Evolutionary conservation across 2,329 filamentous ascomycete genomes (phyloP).

Genomic region (Phyllosticta paracitricarpa): DNA sequence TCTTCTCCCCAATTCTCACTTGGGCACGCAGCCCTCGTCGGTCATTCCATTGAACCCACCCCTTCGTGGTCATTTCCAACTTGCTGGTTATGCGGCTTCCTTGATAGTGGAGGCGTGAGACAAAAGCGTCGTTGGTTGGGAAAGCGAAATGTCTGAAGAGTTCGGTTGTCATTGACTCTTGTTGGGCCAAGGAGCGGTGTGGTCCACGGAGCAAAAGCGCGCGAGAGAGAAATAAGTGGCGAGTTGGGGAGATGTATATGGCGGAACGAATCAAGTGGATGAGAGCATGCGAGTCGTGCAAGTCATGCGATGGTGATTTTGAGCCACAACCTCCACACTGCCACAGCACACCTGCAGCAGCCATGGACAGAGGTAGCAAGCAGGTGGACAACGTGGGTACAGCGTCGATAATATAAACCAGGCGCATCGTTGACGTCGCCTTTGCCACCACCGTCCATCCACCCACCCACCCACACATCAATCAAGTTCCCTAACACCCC

Average conservation of each 20-base stretch:
- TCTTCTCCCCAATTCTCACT: background rate
- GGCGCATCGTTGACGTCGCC: background rate
- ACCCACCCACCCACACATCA: background rate
- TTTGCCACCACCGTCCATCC: background rate
- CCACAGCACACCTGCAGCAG: no score
- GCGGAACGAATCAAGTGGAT: background rate
- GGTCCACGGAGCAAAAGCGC: background rate
- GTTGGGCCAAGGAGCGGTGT: background rate
- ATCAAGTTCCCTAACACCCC: background rate
- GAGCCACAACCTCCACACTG: no score
- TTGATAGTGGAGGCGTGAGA: background rate
- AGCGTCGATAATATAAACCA: background rate
- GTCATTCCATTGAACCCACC: background rate
- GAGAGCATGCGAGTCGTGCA: background rate
- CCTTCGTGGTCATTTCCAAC: background rate
- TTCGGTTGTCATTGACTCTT: background rate
- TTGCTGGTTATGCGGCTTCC: background rate
- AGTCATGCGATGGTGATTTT: background rate
- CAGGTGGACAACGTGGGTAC: no score
- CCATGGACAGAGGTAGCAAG: no score
- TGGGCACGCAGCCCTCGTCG: background rate
- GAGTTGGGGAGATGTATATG: background rate
- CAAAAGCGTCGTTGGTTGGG: background rate
- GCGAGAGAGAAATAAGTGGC: background rate
- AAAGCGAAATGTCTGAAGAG: background rate